Base-by-base conservation (phyloP, 176 grass and related monocot species). In the Dendrocalamus sinicus region DNA sequence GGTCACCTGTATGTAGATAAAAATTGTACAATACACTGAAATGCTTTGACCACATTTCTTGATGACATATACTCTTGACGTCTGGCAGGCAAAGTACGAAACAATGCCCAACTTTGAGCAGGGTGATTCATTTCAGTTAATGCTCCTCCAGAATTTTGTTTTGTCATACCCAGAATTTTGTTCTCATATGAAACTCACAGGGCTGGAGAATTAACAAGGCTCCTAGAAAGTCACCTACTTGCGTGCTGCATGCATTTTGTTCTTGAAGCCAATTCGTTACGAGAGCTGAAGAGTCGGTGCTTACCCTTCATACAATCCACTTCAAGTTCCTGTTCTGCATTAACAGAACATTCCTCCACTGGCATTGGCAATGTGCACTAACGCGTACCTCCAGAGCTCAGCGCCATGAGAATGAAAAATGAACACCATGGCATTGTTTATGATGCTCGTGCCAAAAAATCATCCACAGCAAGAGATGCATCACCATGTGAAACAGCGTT, bases 401-500 rank as follows among this genome's bases (percentile, higher is more conserved):
- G 28, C 51, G 61, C 51, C 53, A 53, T 75, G 52, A 70, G 53
- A 70, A 10, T 44, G 17, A 22, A 32, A 64, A 30, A 16, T 22
- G 12, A 63, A 69, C 77, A 82, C 13, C 54, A 54, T 35, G 83
- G 8, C 64, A 86, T 79, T 23, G 5, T 48, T 90, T 79, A 91
- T 52, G 17, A 88, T 75, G 91, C 53, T 60, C 93, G 83, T 8
- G 95, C 88, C 80, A 90, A 88, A 92, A 98, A 95, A 85, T 98
- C 89, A 84, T 92, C 88, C 72, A 95, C 88, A 1, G 89, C 95
- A 70, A 98, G 91, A 55, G 75, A 94, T 89, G 93, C 77, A 84
- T 98, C 95, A 43, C 95, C 95, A 91, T 98, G 95, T 52, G 95
- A 87, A 90, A 95, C 95, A 77, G 91, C 91, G 67, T 93, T 94